A percentile compares a stretch with the other conserved stretches of the same genome.
Conservation (phyloP, 2,329 filamentous ascomycete genomes). For the Aspergillus pseudoterreus region DNA sequence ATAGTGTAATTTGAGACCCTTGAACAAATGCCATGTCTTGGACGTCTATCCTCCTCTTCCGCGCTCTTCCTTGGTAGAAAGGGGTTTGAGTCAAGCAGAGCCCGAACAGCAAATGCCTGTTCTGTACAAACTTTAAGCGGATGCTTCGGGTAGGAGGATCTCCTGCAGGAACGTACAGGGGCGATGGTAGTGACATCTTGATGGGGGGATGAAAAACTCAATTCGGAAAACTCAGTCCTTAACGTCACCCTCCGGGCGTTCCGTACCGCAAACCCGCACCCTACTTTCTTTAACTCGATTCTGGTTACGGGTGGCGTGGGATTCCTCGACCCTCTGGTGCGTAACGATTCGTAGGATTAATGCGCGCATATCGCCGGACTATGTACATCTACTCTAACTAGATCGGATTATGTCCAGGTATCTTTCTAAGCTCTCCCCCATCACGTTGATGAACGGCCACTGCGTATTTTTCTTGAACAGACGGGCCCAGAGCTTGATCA, state of each 20-base stretch:
- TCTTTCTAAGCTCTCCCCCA: slow-evolving; percentile 28
- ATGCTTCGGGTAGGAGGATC: not conserved
- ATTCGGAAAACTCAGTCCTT: not conserved
- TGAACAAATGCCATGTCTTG: not conserved
- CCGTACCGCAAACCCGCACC: not conserved
- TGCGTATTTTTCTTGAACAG: slow-evolving; percentile 31
- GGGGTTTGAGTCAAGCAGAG: too few species aligned
- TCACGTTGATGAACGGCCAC: slow-evolving; percentile 32
- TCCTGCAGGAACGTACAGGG: not conserved
- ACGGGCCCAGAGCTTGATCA: slow-evolving; percentile 29
- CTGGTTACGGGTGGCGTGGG: too few species aligned
- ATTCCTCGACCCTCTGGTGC: too few species aligned
- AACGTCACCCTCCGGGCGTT: not conserved
- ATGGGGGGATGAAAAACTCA: not conserved
- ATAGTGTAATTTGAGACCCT: not conserved
- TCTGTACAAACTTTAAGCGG: too few species aligned
- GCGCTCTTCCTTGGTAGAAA: not conserved
- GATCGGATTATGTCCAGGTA: slow-evolving; percentile 24
- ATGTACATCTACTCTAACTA: slow-evolving; percentile 5
- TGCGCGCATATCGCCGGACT: not conserved
- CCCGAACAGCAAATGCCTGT: too few species aligned
- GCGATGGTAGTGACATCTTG: not conserved
- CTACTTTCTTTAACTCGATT: too few species aligned
- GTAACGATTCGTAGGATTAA: too few species aligned
- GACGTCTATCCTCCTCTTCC: not conserved